Percentiles rank a stretch among this genome's conserved stretches.
Evolutionary conservation across 1,284 basidiomycete genomes (phyloP).

Genomic region (Termitomyces sp.): DNA sequence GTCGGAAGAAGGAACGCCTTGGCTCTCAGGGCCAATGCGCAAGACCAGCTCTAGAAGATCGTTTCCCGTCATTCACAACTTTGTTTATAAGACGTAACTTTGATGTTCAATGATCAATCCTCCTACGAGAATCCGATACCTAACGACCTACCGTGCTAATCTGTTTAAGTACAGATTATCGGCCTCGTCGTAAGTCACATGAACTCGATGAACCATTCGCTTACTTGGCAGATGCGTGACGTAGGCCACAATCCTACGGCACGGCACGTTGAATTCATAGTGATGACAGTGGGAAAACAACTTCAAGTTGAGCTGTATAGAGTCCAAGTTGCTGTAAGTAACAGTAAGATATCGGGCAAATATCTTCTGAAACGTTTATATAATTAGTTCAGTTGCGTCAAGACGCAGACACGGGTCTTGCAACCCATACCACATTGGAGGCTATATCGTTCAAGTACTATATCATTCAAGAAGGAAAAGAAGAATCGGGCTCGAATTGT

Average conservation of each 20-base stretch:
- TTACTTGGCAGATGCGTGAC: not conserved
- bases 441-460: not conserved
- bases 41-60: not conserved
- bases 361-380: too few relatives aligned
- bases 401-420: not conserved
- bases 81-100: not conserved
- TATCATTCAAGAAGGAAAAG: too few relatives aligned
- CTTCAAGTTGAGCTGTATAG: too few relatives aligned
- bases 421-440: not conserved
- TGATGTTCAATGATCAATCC: not conserved
- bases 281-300: too few relatives aligned
- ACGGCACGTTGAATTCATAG: not conserved
- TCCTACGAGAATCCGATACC: not conserved
- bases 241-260: too few relatives aligned
- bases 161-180: not conserved
- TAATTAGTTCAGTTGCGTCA: not conserved
- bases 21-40: not conserved
- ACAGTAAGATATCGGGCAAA: too few relatives aligned
- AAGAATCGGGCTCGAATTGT: too few relatives aligned
- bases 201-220: too few relatives aligned
- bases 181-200: not conserved
- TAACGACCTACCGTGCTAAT: not conserved
- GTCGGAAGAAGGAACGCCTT: not conserved
- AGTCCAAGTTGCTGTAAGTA: too few relatives aligned
- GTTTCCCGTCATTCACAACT: not conserved